Base-by-base conservation (phyloP, 148 eudicot species). In the Amaranthus hypochondriacus region DNA sequence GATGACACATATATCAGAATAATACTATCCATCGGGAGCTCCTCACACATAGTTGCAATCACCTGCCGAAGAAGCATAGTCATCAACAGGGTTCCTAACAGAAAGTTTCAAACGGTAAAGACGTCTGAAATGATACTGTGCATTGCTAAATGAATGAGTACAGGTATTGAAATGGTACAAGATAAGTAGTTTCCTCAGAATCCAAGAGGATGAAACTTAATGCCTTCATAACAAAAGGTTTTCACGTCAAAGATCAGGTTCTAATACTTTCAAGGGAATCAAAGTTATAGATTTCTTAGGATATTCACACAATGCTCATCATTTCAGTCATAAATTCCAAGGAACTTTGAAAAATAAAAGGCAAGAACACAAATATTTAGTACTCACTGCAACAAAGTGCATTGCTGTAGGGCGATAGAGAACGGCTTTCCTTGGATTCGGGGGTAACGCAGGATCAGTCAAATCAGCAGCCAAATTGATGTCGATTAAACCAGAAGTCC, bases 381-480 rank as follows among this genome's bases (percentile, higher is more conserved):
- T 54, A 92, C 99, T 92, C 85, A 95, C 99, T 72, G 96, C 88
- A 75, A 92, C 70, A 72, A 95, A 83, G 59, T 92, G 94, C 53
- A 96, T 90, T 48, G 80, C 90, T 62, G 93, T 83, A 18, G 99
- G 96, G 43, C 91, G 96, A 80, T 95, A 85, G 62, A 95, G 92
- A 76, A 92, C 76, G 59, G 90, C 89, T 81, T 95, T 95, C 76
- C 83, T 87, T 47, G 99, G 99, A 89, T 95, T 95, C 72, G 96
- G 90, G 59, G 96, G 99, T 86, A 95, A 82, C 81, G 84, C 77
- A 55, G 99, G 91, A 84, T 95, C 99, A 55, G 89, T 85, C 88
- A 95, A 78, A 82, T 86, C 97, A 56, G 90, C 94, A 57, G 85
- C 84, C 85, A 95, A 81, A 80, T 90, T 90, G 53, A 95, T 86